Base-by-base conservation (phyloP, 306 rosid species). In the Gleditsia sinensis region DNA sequence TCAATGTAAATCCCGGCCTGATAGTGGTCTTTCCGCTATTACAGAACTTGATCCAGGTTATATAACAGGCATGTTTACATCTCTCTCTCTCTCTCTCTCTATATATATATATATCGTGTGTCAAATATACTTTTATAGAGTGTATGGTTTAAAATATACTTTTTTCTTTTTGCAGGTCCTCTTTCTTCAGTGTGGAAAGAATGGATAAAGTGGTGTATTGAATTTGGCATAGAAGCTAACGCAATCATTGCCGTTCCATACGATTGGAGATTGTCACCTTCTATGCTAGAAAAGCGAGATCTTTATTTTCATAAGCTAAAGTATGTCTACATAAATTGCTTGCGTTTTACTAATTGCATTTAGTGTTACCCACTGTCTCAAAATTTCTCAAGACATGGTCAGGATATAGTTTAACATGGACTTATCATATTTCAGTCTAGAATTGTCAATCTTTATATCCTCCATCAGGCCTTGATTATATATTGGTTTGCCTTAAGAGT, bases 1-100 rank as follows among this genome's bases (percentile, higher is more conserved):
- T 28, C 89, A 94, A 45, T 94, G 99, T 82, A 92, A 90, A 83
- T 90, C 99, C 0, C 94, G 99, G 36, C 99, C 99, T 28, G 99
- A 94, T 70, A 90, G 93, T 2, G 99, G 99, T 69, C 99, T 94
- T 85, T 94, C 99, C 3, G 99, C 95, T 9, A 94, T 94, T 66
- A 94, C 97, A 0, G 99, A 94, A 72, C 97, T 94, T 61, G 99
- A 94, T 86, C 99, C 99, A 5, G 99, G 99, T 64, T 94, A 94
- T 65, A 94, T 94, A 65, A 94, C 99, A 27, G 99, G 99, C 86
- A 63, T 37, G 42, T 46, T 49, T 50, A 9, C 19, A 12, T 66
- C 7, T 39, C 30, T 20, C 42, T 71, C 45, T 48, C 13, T 61
- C n/a, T n/a, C n/a, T n/a, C n/a, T n/a, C n/a, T n/a, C n/a, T n/a